These are phyloP conservation scores for Pyrenula massariospora DNA, from an alignment of 495 filamentous ascomycete species.

Conservation along the genomic window DNA sequence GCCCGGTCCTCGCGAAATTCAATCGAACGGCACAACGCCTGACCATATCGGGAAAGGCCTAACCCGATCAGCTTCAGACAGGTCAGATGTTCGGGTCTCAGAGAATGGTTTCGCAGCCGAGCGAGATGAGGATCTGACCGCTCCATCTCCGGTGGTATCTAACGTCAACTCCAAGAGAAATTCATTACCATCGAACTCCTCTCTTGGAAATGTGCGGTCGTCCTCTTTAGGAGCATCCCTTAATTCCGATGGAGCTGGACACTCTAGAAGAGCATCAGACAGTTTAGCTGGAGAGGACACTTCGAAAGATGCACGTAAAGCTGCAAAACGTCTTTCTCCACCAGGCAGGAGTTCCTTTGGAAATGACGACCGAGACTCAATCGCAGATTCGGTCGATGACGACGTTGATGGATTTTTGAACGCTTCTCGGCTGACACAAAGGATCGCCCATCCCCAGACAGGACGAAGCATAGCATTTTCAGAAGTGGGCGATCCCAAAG, in stretches of 20 bases:
- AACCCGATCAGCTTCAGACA: neutral
- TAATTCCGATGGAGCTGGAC: neutral
- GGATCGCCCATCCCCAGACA: conserved; percentile 70
- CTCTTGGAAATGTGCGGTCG: neutral
- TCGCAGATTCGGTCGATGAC: conserved; percentile 77
- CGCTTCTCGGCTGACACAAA: conserved; percentile 75
- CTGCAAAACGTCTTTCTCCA: neutral
- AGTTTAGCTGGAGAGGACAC: neutral
- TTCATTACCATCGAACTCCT: neutral
- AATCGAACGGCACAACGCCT: neutral
- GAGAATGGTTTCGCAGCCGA: neutral
- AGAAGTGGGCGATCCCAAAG: conserved; percentile 87
- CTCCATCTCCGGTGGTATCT: neutral
- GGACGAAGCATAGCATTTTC: conserved; percentile 89
- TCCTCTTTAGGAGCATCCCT: neutral
- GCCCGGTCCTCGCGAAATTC: neutral
- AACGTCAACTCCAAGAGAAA: neutral
- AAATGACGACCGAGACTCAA: conserved; percentile 13
- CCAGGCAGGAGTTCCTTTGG: neutral
- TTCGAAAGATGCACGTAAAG: neutral
- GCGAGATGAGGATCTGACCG: neutral
- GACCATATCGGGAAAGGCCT: neutral
- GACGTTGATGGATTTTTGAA: conserved; percentile 78
- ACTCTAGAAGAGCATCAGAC: neutral
- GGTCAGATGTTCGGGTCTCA: neutral